phyloP scores from a whole-genome alignment of 1,139 yeast species.

The Hanseniaspora gamundiae region DNA sequence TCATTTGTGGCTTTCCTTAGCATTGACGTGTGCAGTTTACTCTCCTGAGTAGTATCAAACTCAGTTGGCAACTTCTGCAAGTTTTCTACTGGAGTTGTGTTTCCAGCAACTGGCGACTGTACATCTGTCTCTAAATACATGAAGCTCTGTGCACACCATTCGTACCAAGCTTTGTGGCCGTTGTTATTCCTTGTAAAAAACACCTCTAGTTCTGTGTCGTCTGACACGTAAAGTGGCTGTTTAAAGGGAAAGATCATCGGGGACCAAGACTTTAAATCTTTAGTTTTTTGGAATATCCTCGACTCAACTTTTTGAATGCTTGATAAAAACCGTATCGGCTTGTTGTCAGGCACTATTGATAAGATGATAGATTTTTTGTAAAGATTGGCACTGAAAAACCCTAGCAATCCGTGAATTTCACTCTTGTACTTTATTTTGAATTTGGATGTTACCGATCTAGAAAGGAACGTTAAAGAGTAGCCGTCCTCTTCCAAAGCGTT shows the following conservation, averaged over 20 bases:
- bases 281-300: conserved; percentile 31
- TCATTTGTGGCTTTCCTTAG: too few species aligned
- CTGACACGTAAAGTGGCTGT: conserved; percentile 37
- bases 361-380: conserved; percentile 42
- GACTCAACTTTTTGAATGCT: conserved; percentile 7
- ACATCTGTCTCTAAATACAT: conserved; percentile 25
- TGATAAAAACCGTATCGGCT: conserved; percentile 10
- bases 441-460: conserved; percentile 14
- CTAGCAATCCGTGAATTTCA: conserved; percentile 60
- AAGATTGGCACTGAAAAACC: conserved; percentile 57
- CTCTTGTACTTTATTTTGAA: conserved; percentile 35
- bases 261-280: conserved; percentile 53
- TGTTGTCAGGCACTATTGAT: conserved; percentile 38
- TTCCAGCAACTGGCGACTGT: background rate
- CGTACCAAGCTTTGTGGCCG: conserved; percentile 50
- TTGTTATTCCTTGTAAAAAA: conserved; percentile 29
- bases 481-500: conserved; percentile 23
- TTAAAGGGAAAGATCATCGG: conserved; percentile 65
- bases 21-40: background rate
- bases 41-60: too few species aligned
- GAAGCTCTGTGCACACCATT: conserved; percentile 52
- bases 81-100: conserved; percentile 1
- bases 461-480: conserved; percentile 15
- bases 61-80: background rate
- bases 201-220: conserved; percentile 41